Conservation (phyloP, 495 filamentous ascomycete genomes). For the Lophium mytilinum region DNA sequence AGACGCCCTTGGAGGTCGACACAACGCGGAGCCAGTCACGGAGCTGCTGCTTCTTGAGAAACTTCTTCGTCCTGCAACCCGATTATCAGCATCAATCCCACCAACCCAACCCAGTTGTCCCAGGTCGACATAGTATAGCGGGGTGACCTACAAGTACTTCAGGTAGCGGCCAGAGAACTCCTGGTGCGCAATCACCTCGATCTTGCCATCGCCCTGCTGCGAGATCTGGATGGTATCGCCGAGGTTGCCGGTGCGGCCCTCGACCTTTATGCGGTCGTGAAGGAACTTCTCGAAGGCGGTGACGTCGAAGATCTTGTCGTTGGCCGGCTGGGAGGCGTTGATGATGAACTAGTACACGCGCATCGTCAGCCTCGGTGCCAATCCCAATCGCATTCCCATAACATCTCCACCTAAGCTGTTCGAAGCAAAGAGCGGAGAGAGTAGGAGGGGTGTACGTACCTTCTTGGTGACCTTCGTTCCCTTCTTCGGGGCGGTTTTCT, state of each 20-base stretch:
- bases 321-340: constrained; percentile 93
- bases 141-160: constrained; percentile 84
- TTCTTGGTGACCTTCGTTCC: constrained; percentile 63
- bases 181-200: constrained; percentile 95
- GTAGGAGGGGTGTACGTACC: constrained; percentile 34
- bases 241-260: constrained; percentile 94
- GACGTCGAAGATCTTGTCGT: constrained; percentile 99
- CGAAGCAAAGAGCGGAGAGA: not conserved
- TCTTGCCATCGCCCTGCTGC: constrained; percentile 86
- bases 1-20: constrained; percentile 90
- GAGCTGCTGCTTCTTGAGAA: constrained; percentile 99
- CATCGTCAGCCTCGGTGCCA: not conserved
- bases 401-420: not conserved
- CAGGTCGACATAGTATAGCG: not conserved
- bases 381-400: too few species aligned
- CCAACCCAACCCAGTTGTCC: not conserved
- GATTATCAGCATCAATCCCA: constrained; percentile 9
- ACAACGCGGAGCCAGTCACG: constrained; percentile 99
- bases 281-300: constrained; percentile 99
- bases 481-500: constrained; percentile 60
- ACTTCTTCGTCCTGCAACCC: constrained; percentile 87
- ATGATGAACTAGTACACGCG: constrained; percentile 72
- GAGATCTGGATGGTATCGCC: constrained; percentile 88
- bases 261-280: constrained; percentile 99
- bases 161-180: constrained; percentile 97